Evolutionary conservation across 108 stramenopile genomes (phyloP).

Genomic region (Skeletonema marinoi): DNA sequence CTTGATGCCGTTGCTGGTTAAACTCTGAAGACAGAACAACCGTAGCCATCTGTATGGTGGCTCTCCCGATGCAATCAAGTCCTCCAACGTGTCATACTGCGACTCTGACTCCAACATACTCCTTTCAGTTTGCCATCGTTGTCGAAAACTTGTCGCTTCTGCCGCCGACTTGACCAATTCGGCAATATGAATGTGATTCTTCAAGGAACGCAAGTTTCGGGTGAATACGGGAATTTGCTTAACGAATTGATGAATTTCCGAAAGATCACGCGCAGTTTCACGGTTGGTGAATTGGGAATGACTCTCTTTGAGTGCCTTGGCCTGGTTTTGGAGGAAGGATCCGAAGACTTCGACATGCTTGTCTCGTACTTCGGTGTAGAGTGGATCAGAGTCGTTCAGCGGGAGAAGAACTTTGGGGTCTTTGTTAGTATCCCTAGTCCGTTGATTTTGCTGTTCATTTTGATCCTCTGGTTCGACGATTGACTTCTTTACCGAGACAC

Average conservation of each 20-base stretch:
- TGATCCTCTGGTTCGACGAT: constrained; percentile 68
- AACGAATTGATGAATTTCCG: constrained; percentile 96
- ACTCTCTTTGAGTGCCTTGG: constrained; percentile 85
- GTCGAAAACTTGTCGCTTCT: constrained; percentile 81
- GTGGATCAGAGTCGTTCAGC: constrained; percentile 88
- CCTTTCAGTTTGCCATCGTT: constrained; percentile 94
- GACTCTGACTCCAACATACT: constrained; percentile 93
- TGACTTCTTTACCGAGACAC: constrained; percentile 36
- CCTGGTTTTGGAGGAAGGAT: constrained; percentile 92
- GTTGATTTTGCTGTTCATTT: constrained; percentile 13
- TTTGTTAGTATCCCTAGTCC: constrained; percentile 4
- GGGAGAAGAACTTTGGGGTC: constrained; percentile 34
- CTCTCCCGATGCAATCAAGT: constrained; percentile 74
- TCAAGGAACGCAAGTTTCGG: constrained; percentile 75
- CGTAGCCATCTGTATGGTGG: constrained; percentile 76
- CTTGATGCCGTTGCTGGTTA: constrained; percentile 91
- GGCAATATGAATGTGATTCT: constrained; percentile 95
- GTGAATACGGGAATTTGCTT: constrained; percentile 93
- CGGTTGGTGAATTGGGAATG: constrained; percentile 91
- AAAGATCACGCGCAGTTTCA: constrained; percentile 88
- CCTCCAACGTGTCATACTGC: constrained; percentile 84
- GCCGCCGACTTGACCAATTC: constrained; percentile 89
- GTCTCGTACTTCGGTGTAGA: constrained; percentile 93
- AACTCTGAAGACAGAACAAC: constrained; percentile 89
- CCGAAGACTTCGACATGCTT: constrained; percentile 95